Base-by-base conservation (phyloP, 139 green algal species). In the Mesotaenium endlicherianum region DNA sequence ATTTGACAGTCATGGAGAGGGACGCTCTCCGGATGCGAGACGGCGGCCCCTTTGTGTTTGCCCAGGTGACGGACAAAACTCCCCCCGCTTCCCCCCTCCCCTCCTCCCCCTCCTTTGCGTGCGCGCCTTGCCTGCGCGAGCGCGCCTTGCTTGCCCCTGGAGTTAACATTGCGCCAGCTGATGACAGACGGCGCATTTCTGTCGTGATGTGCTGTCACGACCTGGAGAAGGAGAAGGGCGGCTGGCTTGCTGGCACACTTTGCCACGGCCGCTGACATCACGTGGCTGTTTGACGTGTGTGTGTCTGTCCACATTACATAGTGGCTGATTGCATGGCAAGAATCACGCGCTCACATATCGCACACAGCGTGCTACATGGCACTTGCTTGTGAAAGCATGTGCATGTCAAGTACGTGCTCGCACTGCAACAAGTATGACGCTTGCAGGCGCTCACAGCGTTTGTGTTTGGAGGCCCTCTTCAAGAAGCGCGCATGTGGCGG, bases 1-100 rank as follows among this genome's bases (percentile, higher is more conserved):
- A 88, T 34, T 58, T 91, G 14, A 59, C 75, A 1, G 85, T 91
- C 5, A 91, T 91, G 88, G 68, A 64, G 38, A 57, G 80, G 41
- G 88, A 91, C 59, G 82, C 67, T 3, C 50, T 71, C 0, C 60
- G 44, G 31, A 88, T 89, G 81, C 81, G 88, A 26, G 85, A 87
- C 39, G 74, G 42, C 1, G 85, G 85, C 20, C 82, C 85, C 2
- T 69, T 85, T 34, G 81, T 89, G 30, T 90, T 90, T 59, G 71
- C 82, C 20, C 85, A 90, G 82, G 82, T 87, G 49, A 55, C 26
- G 31, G 8, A 16, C 31, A 74, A 3, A 16, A 47, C 4, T 2
- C 30, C 17, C 3, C 20, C 6, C 70, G 44, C 34, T 78, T 78
- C 44, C 39, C 64, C 17, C 26, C 59, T 31, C 20, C 26, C 30